Conservation (phyloP, 768 basidiomycete genomes). For the Omphalotus guepiniiformis region DNA sequence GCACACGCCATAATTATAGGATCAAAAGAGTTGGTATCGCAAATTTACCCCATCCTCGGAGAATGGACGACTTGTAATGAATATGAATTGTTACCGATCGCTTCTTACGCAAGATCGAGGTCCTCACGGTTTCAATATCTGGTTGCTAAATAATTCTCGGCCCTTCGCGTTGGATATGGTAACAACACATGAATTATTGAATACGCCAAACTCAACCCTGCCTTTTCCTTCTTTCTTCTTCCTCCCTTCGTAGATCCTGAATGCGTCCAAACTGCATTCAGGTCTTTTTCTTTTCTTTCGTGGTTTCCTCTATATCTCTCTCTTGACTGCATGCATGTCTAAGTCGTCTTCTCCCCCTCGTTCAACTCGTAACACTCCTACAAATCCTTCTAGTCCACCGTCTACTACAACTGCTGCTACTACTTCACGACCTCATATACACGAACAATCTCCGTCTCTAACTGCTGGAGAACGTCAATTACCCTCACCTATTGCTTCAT, state of each 20-base stretch:
- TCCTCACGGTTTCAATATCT: slow-evolving; percentile 2
- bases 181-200: slow-evolving; percentile 17
- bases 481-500: slow-evolving; percentile 17
- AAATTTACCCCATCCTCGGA: not conserved
- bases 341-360: slow-evolving; percentile 43
- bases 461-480: slow-evolving; percentile 12
- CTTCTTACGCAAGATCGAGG: slow-evolving; percentile 4
- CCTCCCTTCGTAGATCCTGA: slow-evolving; percentile 30
- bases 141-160: slow-evolving; percentile 7
- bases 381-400: slow-evolving; percentile 31
- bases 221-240: slow-evolving; percentile 20
- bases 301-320: slow-evolving; percentile 25
- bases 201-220: slow-evolving; percentile 12
- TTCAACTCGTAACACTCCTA: slow-evolving; percentile 41
- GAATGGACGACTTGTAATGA: slow-evolving; percentile 2
- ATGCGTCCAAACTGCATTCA: slow-evolving; percentile 43
- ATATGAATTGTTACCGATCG: slow-evolving; percentile 7
- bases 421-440: slow-evolving; percentile 38
- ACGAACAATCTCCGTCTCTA: slow-evolving; percentile 32
- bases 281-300: slow-evolving; percentile 27
- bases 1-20: too few species aligned
- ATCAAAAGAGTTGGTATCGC: too few species aligned
- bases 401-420: slow-evolving; percentile 28
- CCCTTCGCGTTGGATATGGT: slow-evolving; percentile 7
- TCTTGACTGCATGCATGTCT: slow-evolving; percentile 53